Evolutionary conservation across 2,329 filamentous ascomycete genomes (phyloP).

Genomic region (Fonsecaea pedrosoi): DNA sequence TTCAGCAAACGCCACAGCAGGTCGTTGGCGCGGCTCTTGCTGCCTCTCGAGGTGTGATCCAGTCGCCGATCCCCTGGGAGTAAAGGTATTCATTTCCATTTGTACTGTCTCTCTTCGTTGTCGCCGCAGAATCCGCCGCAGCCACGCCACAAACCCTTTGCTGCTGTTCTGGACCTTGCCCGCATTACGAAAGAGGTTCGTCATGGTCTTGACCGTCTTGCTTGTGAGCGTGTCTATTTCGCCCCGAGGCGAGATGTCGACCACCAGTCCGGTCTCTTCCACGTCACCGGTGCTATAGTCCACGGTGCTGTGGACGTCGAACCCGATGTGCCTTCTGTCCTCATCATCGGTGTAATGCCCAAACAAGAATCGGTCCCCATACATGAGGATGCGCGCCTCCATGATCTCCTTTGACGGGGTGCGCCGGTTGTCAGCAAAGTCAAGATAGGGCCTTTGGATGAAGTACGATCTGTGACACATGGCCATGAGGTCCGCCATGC

Average conservation of each 20-base stretch:
- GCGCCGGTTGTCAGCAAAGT: conserved; percentile 7
- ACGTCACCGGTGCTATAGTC: conserved; percentile 6
- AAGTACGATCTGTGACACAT: conserved; percentile 23
- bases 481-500: conserved; percentile 23
- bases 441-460: conserved; percentile 8
- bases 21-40: conserved; percentile 8
- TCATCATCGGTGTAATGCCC: conserved; percentile 17
- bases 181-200: not conserved
- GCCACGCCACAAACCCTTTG: conserved; percentile 8
- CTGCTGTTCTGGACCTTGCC: not conserved
- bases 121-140: conserved; percentile 4
- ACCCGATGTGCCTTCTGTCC: conserved; percentile 16
- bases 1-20: not conserved
- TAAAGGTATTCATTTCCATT: not conserved
- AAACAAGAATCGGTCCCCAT: conserved; percentile 19
- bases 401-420: conserved; percentile 21
- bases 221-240: conserved; percentile 3
- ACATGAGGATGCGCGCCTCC: conserved; percentile 22
- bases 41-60: conserved; percentile 11
- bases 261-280: conserved; percentile 5
- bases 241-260: conserved; percentile 10
- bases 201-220: not conserved
- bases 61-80: conserved; percentile 1
- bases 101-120: not conserved
- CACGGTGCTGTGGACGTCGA: conserved; percentile 14